A percentile compares a stretch with the other conserved stretches of the same genome.
phyloP scores from a whole-genome alignment of 306 rosid genomes.

The Sicyos edulis region DNA sequence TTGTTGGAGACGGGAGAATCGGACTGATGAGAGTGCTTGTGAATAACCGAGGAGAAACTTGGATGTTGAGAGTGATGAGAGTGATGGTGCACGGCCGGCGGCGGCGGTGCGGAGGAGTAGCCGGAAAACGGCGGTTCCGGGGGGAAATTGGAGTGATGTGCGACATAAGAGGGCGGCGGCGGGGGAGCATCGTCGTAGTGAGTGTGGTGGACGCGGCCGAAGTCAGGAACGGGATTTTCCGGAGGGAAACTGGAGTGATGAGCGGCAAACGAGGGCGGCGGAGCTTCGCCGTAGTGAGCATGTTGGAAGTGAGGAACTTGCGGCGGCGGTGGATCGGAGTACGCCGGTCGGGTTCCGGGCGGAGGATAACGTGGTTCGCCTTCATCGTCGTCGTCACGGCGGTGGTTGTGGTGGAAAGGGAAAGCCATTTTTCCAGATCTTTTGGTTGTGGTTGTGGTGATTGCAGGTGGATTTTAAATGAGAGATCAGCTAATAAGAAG shows the following conservation, averaged over 20 bases:
- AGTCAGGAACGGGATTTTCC: no score
- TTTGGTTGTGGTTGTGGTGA: background rate
- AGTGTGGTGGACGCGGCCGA: no score
- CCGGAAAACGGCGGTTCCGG: background rate
- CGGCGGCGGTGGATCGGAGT: conserved; percentile 28
- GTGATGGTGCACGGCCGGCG: conserved; percentile 23
- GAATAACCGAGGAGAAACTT: background rate
- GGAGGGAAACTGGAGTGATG: no score
- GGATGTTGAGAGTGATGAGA: conserved; percentile 35
- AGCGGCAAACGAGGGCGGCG: background rate
- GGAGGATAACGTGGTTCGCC: conserved; percentile 29
- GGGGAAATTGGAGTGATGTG: conserved; percentile 17
- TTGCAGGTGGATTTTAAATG: background rate
- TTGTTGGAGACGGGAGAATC: conserved; percentile 22
- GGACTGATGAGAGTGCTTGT: conserved; percentile 28
- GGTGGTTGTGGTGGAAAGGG: conserved; percentile 31
- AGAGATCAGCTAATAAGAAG: background rate
- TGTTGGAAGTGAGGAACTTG: conserved; percentile 2
- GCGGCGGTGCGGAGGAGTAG: conserved; percentile 28
- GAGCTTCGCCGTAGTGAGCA: conserved; percentile 2
- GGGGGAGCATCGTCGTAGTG: no score
- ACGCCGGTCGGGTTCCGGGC: conserved; percentile 17
- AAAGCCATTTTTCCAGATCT: conserved; percentile 37
- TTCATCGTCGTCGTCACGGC: conserved; percentile 24
- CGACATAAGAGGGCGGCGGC: conserved; percentile 12